Conservation (phyloP, 1,284 basidiomycete genomes). For the Exobasidium rhododendri region DNA sequence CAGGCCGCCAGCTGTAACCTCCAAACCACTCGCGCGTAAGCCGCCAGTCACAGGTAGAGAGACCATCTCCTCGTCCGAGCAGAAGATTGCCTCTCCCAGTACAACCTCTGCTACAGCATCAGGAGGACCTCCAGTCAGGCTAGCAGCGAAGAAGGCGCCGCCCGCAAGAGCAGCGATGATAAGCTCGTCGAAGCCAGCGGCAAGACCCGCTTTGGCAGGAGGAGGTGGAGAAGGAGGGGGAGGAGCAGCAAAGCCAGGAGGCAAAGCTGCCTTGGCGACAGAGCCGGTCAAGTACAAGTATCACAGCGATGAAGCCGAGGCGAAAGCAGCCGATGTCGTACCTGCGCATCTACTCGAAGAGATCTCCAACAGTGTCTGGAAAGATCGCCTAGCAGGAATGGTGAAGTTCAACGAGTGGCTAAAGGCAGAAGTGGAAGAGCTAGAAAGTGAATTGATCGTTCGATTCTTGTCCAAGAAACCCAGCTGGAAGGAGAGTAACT, state of each 20-base stretch:
- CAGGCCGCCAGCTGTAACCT: constrained; percentile 15
- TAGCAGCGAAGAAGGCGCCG: neutral
- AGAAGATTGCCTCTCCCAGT: constrained; percentile 22
- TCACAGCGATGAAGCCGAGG: constrained; percentile 86
- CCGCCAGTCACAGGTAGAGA: constrained; percentile 58
- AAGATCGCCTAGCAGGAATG: constrained; percentile 78
- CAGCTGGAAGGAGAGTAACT: constrained; percentile 97
- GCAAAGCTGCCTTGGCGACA: constrained; percentile 62
- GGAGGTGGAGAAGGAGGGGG: constrained; percentile 54
- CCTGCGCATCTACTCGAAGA: constrained; percentile 70
- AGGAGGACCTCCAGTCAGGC: neutral
- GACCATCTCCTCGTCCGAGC: constrained; percentile 52
- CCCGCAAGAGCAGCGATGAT: constrained; percentile 57
- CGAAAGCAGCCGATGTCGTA: constrained; percentile 70
- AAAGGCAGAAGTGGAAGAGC: constrained; percentile 64
- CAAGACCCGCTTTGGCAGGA: constrained; percentile 55
- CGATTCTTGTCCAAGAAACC: constrained; percentile 84
- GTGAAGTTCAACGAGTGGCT: constrained; percentile 84
- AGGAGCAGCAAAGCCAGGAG: constrained; percentile 53
- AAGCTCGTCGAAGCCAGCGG: constrained; percentile 59
- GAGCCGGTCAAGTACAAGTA: constrained; percentile 90
- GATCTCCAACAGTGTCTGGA: constrained; percentile 86
- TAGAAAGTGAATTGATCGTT: constrained; percentile 86
- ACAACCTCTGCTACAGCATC: constrained; percentile 25
- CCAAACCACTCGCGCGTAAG: constrained; percentile 20